A percentile compares a stretch with the other conserved stretches of the same genome.
Evolutionary conservation across 2,329 filamentous ascomycete species (phyloP).

Genomic region (Exophiala phaeomuriformis): DNA sequence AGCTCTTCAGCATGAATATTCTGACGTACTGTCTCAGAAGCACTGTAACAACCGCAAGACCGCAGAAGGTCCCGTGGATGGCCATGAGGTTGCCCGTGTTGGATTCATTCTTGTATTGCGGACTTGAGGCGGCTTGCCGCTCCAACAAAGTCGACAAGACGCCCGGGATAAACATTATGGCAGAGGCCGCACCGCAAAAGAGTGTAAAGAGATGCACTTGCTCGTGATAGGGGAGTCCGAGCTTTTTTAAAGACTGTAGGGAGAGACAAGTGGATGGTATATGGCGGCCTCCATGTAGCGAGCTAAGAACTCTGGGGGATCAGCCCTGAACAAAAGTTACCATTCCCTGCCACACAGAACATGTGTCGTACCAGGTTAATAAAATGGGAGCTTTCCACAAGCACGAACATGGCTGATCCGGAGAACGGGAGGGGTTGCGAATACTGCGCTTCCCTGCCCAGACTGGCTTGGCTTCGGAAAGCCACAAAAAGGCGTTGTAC

Average conservation of each 20-base stretch:
- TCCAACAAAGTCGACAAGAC: constrained; percentile 8
- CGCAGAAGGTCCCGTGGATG: constrained; percentile 36
- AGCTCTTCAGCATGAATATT: constrained; percentile 40
- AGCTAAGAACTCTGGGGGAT: no score
- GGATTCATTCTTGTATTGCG: constrained; percentile 33
- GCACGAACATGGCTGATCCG: no score
- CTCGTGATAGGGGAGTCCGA: no score
- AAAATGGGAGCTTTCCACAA: no score
- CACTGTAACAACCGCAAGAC: constrained; percentile 36
- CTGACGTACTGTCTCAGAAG: constrained; percentile 44
- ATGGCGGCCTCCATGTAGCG: no score
- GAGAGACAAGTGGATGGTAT: no score
- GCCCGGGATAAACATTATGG: constrained; percentile 10
- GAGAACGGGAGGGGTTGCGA: neutral
- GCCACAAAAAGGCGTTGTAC: no score
- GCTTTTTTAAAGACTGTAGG: no score
- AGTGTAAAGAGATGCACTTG: neutral
- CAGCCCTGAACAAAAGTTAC: no score
- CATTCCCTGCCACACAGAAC: no score
- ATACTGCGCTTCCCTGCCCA: neutral
- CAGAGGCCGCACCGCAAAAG: neutral
- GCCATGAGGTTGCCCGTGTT: constrained; percentile 37
- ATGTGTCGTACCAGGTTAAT: no score
- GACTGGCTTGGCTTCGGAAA: neutral
- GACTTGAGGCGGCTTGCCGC: constrained; percentile 23